Evolutionary conservation across 192 early-diverging fungal species (phyloP), one percentile per base, ranked within the genome.

Genomic region (Gaertneriomyces semiglobifer): DNA sequence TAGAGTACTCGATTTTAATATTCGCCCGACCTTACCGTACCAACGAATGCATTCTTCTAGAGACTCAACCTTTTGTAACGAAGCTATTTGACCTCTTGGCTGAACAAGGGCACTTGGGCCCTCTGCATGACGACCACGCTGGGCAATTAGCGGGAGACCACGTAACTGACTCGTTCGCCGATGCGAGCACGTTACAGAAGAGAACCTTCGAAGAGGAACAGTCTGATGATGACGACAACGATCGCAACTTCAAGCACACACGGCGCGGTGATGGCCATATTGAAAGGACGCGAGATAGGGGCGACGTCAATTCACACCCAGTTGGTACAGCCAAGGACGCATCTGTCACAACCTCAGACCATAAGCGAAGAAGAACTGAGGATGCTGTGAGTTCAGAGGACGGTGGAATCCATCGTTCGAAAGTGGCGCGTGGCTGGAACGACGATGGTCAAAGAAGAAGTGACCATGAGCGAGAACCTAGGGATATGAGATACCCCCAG

Each of bases 231-330:
- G 85, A 88, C 16, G 82, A 86, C 57, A 84, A 81, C 39, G 87
- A 89, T 48, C 77, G 85, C 18, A 90, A 86, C 61, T 87, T 84
- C 55, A 90, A 89, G 64, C 86, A 88, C 72, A 79, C 81, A 57
- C 77, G 84, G 14, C 47, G 66, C 12, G 44, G 66, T 8, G 63
- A 65, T 54, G 63, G 54, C 38, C 7, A 1, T 40, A 41, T 9
- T 38, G 52, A 7, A 3, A 57, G 63, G 41, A 65, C 51, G 14
- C 63, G 63, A 12, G 63, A 33, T 9, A 19, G 50, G 46, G 44
- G 39, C 38, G 44, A 50, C 18, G 61, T 48, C n/a, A 52, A 33
- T 25, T 10, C 33, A n/a, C 54, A 54, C 39, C 9, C 51, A 12
- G 51, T n/a, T 39, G 8, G 33, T 1, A n/a, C 40, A 5, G 16